Base-by-base conservation (phyloP, 2,329 filamentous ascomycete species). In the Colletotrichum noveboracense region DNA sequence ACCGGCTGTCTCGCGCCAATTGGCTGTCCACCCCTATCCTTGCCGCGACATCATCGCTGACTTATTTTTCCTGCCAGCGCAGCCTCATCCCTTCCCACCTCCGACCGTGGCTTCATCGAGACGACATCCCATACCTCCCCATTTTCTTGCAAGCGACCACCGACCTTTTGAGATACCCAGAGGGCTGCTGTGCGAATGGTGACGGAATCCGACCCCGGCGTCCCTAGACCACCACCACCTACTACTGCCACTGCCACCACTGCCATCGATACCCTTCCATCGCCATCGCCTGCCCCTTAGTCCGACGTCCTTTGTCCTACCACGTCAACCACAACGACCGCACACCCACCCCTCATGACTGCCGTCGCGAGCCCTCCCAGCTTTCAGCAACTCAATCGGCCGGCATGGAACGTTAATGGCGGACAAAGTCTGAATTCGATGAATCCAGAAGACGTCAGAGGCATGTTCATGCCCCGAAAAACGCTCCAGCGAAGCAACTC, bases 391-490 rank as follows among this genome's bases (percentile, higher is more conserved):
- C 89, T 91, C 82, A 92, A 90, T 82, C 89, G 91, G 85, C 88
- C 91, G 88, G 88, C 87, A 93, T 93, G 92, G 92, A 88, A 89
- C 83, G 87, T 90, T 91, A 92, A 89, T 86, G 88, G 88, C 80
- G 83, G 84, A 76, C 87, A 88, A 81, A 80, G 84, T 73, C 85
- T 87, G 80, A 88, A 91, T 87, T 90, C 93, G 82, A 94, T 95
- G 92, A 95, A 94, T 86, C 87, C 93, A 84, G 95, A 98, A 87
- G 95, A 98, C 86, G 92, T 94, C 79, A 92, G 94, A 87, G 93
- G 94, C 85, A 96, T 98, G 91, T 95, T 97, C 84, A 93, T 95
- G 90, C 94, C 95, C 82, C 95, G 96, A 80, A 98, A 98, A 87
- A 93, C 91, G 82, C 90, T 95, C 77, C 95, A 96, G 84, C 93